Evolutionary conservation across 495 filamentous ascomycete genomes (phyloP), one percentile per base, ranked within the genome.

Genomic region (Podospora didyma): DNA sequence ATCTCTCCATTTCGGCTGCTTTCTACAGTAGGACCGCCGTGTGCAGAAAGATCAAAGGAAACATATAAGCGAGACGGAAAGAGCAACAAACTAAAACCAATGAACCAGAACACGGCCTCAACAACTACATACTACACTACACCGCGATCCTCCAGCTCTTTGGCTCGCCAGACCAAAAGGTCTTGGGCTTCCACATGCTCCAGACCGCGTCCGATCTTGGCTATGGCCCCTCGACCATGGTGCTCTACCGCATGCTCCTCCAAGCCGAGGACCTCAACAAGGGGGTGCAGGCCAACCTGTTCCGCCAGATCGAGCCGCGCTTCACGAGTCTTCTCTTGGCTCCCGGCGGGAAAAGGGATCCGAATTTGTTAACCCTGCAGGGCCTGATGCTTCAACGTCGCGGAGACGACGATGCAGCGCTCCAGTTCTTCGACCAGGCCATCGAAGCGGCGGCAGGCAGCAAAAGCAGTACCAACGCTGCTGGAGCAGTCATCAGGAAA

Each of bases 181-280:
- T 42, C 16, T 42, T 70, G 7, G 60, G 56, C 19, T 9, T 60
- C 2, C 51, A 66, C 37, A 64, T 70, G 64, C 59, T 72, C 23
- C 1, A 24, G 12, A 64, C 63, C 11, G 61, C 62, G 5, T 67
- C 64, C 0, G 51, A 46, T 37, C 46, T 67, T 6, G 54, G 47
- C 20, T 71, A 72, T 49, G 10, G 17, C 5, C 64, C 69, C 2
- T 64, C 69, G 0, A 68, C 59, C 2, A 16, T 72, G 19, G 52
- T 61, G 9, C 21, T 67, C 31, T 57, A 26, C 54, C 47, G 39
- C 17, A 28, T 54, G 6, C 20, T 60, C 28, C 3, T 28, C 9
- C 20, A 45, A 17, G 19, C 39, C 12, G n/a, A 42, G n/a, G 39
- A 42, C 21, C 6, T 7, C 22, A 21, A 26, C 11, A 35, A 28